Base-by-base conservation (phyloP, 257 asterid genomes). In the Salvia miltiorrhiza region DNA sequence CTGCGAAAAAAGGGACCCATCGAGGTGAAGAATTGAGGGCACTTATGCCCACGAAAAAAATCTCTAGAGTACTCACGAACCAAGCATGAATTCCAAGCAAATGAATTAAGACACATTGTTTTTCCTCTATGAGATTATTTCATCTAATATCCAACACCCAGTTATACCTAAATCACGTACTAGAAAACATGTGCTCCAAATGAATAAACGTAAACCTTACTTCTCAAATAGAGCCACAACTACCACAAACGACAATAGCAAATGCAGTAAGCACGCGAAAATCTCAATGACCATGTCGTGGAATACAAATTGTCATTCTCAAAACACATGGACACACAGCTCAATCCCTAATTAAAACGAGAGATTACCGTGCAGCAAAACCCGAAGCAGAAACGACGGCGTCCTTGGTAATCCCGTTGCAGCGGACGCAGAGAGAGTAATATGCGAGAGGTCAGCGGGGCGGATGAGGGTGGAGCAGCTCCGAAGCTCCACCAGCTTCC, bases 401-500 rank as follows among this genome's bases (percentile, higher is more conserved):
- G 19, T 86, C 92, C 37, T 64, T 81, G 16, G 81, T 78, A 52
- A 94, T 94, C 39, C 99, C 98, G 50, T 83, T 94, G 75, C 94
- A 82, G 35, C 99, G 93, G 13, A 77, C 98, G 10, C 97, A 87
- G 28, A 86, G 96, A 11, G 84, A 54, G 93, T 69, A 30, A 91
- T 89, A 52, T 57, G 96, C 40, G 91, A 70, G 12, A 86, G 84
- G 75, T 91, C 89, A 10, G 85, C 59, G 39, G 99, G 99, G 21
- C 88, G 77, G 55, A 91, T 85, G 30, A 94, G 76, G 50, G 96
- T 81, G n/a, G 97, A 89, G 87, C 82, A 94, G 44, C 65, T 80
- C 23, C 81, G 82, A 57, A 81, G 97, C 88, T 91, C 99, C 75
- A 81, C 84, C 28, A 94, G 89, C 87, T 87, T 94, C 83, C 82